These are phyloP conservation scores for Pestalotiopsis sp. DNA, from an alignment of 2,329 filamentous ascomycete species.

Conservation along the genomic window DNA sequence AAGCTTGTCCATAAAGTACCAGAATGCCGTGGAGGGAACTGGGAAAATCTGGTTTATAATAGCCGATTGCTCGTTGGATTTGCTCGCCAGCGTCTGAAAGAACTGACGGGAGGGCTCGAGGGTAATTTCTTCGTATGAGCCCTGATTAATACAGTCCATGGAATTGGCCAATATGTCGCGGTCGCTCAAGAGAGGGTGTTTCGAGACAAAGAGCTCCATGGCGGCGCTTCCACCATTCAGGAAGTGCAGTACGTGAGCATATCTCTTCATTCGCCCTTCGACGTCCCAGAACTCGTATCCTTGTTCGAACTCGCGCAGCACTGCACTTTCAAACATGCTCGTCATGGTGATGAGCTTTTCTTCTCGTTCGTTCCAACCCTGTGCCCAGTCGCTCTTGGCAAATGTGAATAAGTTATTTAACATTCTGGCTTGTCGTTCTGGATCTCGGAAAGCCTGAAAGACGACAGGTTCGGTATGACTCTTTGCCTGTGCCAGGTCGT, in stretches of 20 bases:
- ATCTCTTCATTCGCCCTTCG: conserved; percentile 85
- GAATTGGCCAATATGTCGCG: conserved; percentile 72
- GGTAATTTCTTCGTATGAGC: conserved; percentile 67
- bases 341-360: conserved; percentile 76
- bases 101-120: conserved; percentile 82
- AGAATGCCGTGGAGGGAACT: conserved; percentile 69
- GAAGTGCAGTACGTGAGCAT: conserved; percentile 81
- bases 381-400: conserved; percentile 76
- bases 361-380: conserved; percentile 72
- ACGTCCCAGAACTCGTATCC: conserved; percentile 89
- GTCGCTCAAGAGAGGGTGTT: conserved; percentile 81
- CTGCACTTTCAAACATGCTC: conserved; percentile 86
- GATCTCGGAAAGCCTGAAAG: conserved; percentile 85
- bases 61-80: conserved; percentile 80
- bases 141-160: conserved; percentile 78
- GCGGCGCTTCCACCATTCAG: conserved; percentile 81
- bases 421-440: conserved; percentile 89
- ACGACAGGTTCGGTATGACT: conserved; percentile 80
- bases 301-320: conserved; percentile 88
- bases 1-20: conserved; percentile 79
- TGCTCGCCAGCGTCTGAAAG: conserved; percentile 73
- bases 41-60: conserved; percentile 86
- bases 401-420: conserved; percentile 80
- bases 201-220: conserved; percentile 84
- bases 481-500: conserved; percentile 73